Percentiles rank a stretch among this genome's conserved stretches.
These are phyloP conservation scores for Kregervanrija fluxuum DNA, from an alignment of 805 yeast species.

Conservation along the genomic window DNA sequence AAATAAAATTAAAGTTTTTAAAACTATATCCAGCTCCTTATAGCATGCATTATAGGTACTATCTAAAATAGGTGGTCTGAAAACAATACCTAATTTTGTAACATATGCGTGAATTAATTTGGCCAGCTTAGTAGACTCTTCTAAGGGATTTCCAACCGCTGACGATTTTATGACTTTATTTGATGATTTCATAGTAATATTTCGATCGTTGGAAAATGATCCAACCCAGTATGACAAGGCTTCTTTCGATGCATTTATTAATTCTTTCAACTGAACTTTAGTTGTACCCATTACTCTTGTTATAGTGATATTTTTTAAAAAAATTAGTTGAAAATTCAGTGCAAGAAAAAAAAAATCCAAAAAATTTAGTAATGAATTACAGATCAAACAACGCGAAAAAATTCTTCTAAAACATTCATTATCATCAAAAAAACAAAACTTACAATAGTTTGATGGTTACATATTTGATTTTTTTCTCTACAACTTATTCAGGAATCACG, in stretches of 20 bases:
- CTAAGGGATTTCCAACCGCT: slow-evolving; percentile 36
- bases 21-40: slow-evolving; percentile 39
- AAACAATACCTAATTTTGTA: slow-evolving; percentile 68
- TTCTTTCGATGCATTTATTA: background rate
- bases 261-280: too few relatives aligned
- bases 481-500: too few relatives aligned
- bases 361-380: too few relatives aligned
- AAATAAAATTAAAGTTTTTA: slow-evolving; percentile 36
- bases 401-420: too few relatives aligned
- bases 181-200: background rate
- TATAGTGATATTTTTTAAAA: too few relatives aligned
- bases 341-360: too few relatives aligned
- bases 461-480: too few relatives aligned
- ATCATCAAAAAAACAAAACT: too few relatives aligned
- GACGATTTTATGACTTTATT: slow-evolving; percentile 15
- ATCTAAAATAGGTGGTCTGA: slow-evolving; percentile 48
- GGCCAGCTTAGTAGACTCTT: slow-evolving; percentile 53
- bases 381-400: too few relatives aligned
- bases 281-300: too few relatives aligned
- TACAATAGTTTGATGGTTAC: too few relatives aligned
- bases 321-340: too few relatives aligned
- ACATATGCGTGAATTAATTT: slow-evolving; percentile 64
- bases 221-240: background rate
- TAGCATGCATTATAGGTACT: slow-evolving; percentile 37
- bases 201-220: background rate